Conservation (phyloP, 768 basidiomycete species). For the Erythrobasidium yunnanense region DNA sequence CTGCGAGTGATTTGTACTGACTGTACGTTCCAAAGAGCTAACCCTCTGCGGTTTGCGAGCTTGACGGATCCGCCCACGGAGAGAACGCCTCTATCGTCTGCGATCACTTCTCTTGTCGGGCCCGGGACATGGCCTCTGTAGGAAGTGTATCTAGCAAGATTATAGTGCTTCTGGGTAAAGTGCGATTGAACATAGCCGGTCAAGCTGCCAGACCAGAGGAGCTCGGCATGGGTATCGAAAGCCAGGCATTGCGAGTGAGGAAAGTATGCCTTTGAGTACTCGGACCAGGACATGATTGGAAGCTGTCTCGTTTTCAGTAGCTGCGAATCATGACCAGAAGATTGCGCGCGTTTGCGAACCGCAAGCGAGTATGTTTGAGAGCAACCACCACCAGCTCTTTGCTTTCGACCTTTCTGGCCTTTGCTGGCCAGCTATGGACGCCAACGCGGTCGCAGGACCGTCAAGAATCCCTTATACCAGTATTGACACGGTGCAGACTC, state of each 20-base stretch:
- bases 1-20: neutral
- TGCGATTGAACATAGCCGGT: conserved; percentile 60
- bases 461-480: neutral
- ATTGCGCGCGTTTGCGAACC: no score
- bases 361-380: no score
- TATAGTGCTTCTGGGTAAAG: conserved; percentile 44
- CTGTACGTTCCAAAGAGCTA: conserved; percentile 43
- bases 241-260: conserved; percentile 12
- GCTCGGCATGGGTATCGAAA: conserved; percentile 84
- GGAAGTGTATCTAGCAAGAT: conserved; percentile 36
- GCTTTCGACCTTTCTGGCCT: neutral
- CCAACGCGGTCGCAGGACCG: neutral
- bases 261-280: neutral
- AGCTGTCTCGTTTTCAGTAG: neutral
- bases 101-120: conserved; percentile 59
- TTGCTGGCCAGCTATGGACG: neutral
- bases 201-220: conserved; percentile 71
- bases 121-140: conserved; percentile 34
- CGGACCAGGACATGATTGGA: conserved; percentile 14
- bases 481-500: no score
- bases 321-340: no score
- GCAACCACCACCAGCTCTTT: neutral
- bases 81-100: conserved; percentile 65
- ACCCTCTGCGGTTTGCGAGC: conserved; percentile 42
- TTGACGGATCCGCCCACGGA: conserved; percentile 44